A percentile compares a stretch with the other conserved stretches of the same genome.
These are phyloP conservation scores for Capsicum rhomboideum DNA, from an alignment of 257 asterid species.

Conservation along the genomic window DNA sequence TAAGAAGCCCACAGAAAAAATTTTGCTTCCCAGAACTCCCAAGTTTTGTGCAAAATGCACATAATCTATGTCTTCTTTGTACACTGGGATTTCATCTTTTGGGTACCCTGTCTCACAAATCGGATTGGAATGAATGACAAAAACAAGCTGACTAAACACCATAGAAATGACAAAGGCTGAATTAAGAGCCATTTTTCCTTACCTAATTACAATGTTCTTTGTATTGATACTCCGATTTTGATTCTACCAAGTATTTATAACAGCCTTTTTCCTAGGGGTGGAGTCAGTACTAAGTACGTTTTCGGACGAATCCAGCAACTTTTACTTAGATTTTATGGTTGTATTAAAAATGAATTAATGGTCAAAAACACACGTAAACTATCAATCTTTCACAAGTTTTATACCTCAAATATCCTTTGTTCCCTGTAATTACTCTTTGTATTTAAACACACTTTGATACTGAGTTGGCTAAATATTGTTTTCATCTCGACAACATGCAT, in stretches of 20 bases:
- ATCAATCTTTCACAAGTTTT: too few species aligned
- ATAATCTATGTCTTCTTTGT: constrained; percentile 16
- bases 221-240: neutral
- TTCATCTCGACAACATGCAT: too few species aligned
- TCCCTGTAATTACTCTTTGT: too few species aligned
- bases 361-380: too few species aligned
- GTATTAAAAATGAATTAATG: too few species aligned
- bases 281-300: too few species aligned
- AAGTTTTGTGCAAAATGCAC: constrained; percentile 34
- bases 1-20: constrained; percentile 23
- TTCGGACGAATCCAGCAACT: too few species aligned
- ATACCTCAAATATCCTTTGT: too few species aligned
- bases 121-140: neutral
- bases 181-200: neutral
- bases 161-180: neutral
- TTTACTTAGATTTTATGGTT: too few species aligned
- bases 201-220: neutral
- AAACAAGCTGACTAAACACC: neutral
- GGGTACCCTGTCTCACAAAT: constrained; percentile 7
- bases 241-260: neutral
- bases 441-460: too few species aligned
- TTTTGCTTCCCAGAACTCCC: constrained; percentile 43
- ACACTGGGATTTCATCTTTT: neutral
- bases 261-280: neutral
- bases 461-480: too few species aligned